phyloP scores from a whole-genome alignment of 768 basidiomycete species.

The Russula griseocarnosa region DNA sequence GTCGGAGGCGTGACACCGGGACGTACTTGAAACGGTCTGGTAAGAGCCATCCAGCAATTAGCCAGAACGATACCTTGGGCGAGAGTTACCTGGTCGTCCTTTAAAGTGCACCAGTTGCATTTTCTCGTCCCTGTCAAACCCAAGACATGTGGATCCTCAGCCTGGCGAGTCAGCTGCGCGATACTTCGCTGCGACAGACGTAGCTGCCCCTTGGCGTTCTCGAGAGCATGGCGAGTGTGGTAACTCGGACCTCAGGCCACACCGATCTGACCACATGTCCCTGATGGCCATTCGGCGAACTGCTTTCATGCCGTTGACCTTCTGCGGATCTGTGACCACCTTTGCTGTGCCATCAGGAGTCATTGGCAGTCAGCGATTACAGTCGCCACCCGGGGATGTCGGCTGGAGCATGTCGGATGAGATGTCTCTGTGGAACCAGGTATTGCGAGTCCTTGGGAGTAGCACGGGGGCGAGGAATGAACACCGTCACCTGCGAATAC shows the following conservation, averaged over 20 bases:
- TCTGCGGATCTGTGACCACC: conserved; percentile 82
- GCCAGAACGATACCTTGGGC: conserved; percentile 86
- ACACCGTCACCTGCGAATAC: conserved; percentile 73
- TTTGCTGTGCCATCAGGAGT: conserved; percentile 80
- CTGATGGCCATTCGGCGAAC: too few species aligned
- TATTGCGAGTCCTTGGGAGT: too few species aligned
- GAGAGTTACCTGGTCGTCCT: conserved; percentile 89
- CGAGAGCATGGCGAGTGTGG: conserved; percentile 74
- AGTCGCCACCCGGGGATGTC: conserved; percentile 33
- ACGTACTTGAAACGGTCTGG: conserved; percentile 86
- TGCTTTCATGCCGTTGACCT: too few species aligned
- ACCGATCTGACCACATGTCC: too few species aligned
- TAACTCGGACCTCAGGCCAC: too few species aligned
- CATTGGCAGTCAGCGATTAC: conserved; percentile 51
- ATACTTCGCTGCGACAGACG: conserved; percentile 77
- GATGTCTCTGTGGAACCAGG: conserved; percentile 36
- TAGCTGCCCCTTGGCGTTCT: conserved; percentile 81
- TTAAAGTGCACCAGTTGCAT: conserved; percentile 78
- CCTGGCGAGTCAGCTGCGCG: conserved; percentile 77
- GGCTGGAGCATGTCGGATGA: conserved; percentile 30
- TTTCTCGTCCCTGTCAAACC: conserved; percentile 50
- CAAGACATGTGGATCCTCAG: conserved; percentile 52
- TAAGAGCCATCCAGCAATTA: conserved; percentile 84
- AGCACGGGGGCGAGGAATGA: conserved; percentile 33
- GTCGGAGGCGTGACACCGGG: not conserved